Base-by-base conservation (phyloP, 805 yeast species). In the Starmerella floricola region DNA sequence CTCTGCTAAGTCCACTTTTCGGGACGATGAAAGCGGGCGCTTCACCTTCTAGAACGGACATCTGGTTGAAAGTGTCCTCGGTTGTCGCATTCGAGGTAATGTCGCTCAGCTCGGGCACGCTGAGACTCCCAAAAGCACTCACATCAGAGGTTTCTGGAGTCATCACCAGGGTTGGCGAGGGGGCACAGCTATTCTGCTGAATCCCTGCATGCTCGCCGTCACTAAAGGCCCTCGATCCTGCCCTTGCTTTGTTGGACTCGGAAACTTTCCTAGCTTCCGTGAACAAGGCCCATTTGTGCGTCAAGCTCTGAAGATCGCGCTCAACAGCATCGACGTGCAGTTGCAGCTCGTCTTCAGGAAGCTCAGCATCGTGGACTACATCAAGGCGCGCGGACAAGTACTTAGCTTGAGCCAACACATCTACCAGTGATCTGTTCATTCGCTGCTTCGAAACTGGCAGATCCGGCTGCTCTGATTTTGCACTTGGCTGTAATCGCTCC, bases 351-450 rank as follows among this genome's bases (percentile, higher is more conserved):
- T 32, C 39, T 3, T 36, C 18, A 13, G 38, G 20, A 6, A 41
- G 36, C 2, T 40, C 24, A 8, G 46, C 18, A 8, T 43, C 42
- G n/a, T 38, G 45, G 11, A 50, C 21, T 1, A 51, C 28, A 13
- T 52, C 55, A 24, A 53, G 30, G 12, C 55, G 53, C 2, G 55
- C 49, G 4, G 42, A 45, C 10, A 53, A 28, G 24, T 47, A 53
- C 38, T 47, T 50, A 4, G 50, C 50, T 1, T 45, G 24, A 1
- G 51, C 35, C 24, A 43, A 34, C 3, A 47, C 31, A 1, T 48
- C 48, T 4, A 34, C 8, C 3, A 47, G 20, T 5, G 35, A 2
- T 8, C 18, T 2, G 11, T 16, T 37, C 4, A 15, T n/a, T 8
- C 16, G 34, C 15, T 34, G 23, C 17, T n/a, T n/a, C n/a, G n/a